Evolutionary conservation across 306 rosid species (phyloP).

Genomic region (Sicyos baderoa): DNA sequence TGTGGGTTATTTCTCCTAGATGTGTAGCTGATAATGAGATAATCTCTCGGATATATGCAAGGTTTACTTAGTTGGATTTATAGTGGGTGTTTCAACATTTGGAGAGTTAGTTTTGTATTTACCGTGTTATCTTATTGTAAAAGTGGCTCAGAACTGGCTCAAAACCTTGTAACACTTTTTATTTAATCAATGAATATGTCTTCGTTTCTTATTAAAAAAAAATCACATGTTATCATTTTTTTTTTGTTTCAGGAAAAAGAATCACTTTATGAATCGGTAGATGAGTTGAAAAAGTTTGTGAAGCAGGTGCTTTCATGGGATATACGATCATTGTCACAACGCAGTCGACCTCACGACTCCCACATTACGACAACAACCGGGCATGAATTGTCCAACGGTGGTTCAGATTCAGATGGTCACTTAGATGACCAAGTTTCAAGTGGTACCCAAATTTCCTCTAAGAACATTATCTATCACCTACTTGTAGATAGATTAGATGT

Average conservation of each 20-base stretch:
- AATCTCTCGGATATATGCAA: too few relatives aligned
- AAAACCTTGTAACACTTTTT: too few relatives aligned
- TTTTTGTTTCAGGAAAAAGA: constrained; percentile 42
- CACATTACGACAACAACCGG: constrained; percentile 21
- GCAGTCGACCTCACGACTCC: constrained; percentile 50
- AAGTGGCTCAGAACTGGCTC: too few relatives aligned
- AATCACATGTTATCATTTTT: background rate
- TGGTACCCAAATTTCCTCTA: constrained; percentile 23
- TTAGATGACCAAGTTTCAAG: constrained; percentile 29
- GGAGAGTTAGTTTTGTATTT: too few relatives aligned
- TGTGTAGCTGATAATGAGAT: too few relatives aligned
- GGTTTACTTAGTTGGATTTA: too few relatives aligned
- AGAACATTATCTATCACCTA: constrained; percentile 50
- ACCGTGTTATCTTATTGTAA: too few relatives aligned
- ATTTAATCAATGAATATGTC: too few relatives aligned
- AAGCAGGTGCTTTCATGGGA: constrained; percentile 94
- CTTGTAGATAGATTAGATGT: constrained; percentile 67
- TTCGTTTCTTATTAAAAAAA: too few relatives aligned
- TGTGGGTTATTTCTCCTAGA: too few relatives aligned
- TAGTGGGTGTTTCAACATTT: too few relatives aligned
- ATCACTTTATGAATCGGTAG: constrained; percentile 63
- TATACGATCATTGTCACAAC: constrained; percentile 72
- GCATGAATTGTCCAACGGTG: constrained; percentile 19
- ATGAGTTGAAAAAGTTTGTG: constrained; percentile 59
- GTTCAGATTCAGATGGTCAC: constrained; percentile 41